Evolutionary conservation across 2,329 filamentous ascomycete species (phyloP).

Genomic region (Alternaria arbusti): DNA sequence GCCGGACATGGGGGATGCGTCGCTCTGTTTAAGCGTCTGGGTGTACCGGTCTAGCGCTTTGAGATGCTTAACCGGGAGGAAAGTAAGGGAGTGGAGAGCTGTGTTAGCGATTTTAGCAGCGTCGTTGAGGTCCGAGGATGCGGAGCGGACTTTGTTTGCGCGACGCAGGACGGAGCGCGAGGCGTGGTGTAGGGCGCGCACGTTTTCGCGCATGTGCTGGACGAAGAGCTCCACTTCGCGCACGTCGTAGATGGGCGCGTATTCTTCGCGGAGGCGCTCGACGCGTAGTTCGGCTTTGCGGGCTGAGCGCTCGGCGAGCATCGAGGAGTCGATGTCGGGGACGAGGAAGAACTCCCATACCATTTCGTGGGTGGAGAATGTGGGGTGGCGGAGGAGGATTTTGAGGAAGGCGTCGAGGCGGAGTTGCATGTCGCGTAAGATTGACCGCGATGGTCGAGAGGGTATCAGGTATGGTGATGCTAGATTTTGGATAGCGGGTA

Average conservation of each 20-base stretch:
- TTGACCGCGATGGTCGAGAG: constrained; percentile 84
- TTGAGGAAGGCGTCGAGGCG: constrained; percentile 87
- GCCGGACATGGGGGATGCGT: constrained; percentile 73
- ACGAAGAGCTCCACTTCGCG: constrained; percentile 93
- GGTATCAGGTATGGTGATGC: constrained; percentile 92
- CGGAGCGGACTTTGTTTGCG: constrained; percentile 74
- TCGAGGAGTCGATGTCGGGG: constrained; percentile 86
- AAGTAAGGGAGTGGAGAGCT: constrained; percentile 63
- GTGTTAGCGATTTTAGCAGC: constrained; percentile 63
- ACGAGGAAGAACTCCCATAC: constrained; percentile 99
- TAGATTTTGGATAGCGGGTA: constrained; percentile 78
- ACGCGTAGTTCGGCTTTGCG: constrained; percentile 83
- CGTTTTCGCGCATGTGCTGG: constrained; percentile 86
- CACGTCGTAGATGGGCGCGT: constrained; percentile 78
- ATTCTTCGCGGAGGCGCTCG: constrained; percentile 89
- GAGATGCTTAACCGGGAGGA: constrained; percentile 72
- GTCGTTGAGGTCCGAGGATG: constrained; percentile 70
- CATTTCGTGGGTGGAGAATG: constrained; percentile 95
- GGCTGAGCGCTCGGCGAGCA: constrained; percentile 86
- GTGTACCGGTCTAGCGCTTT: constrained; percentile 76
- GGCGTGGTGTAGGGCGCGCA: constrained; percentile 82
- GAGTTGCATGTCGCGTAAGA: constrained; percentile 86
- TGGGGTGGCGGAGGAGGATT: constrained; percentile 84
- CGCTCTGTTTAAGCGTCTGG: constrained; percentile 67
- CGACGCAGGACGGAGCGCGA: constrained; percentile 83